Evolutionary conservation across 495 filamentous ascomycete species (phyloP), one percentile per base, ranked within the genome.

Genomic region (Aspergillus affinis): DNA sequence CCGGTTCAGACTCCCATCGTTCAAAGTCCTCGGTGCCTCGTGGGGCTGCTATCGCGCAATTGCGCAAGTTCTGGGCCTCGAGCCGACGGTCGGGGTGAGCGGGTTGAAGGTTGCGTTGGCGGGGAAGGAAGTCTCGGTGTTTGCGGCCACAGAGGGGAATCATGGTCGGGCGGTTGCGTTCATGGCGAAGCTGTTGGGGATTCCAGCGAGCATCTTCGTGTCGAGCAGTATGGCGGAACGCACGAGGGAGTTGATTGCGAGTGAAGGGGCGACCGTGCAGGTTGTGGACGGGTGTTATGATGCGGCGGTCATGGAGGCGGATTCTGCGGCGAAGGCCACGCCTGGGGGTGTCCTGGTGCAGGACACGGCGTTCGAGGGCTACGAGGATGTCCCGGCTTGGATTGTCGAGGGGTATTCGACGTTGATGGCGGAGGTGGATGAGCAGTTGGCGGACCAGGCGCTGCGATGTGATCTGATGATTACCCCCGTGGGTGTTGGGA

Each of bases 1-100:
- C 54, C 75, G 85, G 26, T 77, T 86, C 59, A 81, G 86, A 1
- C 81, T 93, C 1, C 86, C 88, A 0, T 80, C 88, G 0, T 92
- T 91, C 80, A 92, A 92, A 68, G 86, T 90, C 45, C 81, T 91
- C 0, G 90, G 89, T 9, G 89, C 90, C 0, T 87, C 86, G n/a
- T 93, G 87, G 88, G 86, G 81, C 0, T 76, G 80, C 49, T 86
- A 83, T 61, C 80, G 81, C 41, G 83, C 85, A 6, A 55, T 91
- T 6, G 67, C 71, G 2, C 59, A 69, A 0, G 59, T 73, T 6
- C 67, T 84, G 17, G 68, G 63, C 2, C 64, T 85, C 3, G 68
- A 77, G 0, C 49, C 66, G 4, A 73, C 73, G 7, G 59, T 69
- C 2, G 54, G 69, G 21, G 41, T 86, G 0, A 66, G 73, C 6